A percentile compares a stretch with the other conserved stretches of the same genome.
phyloP scores from a whole-genome alignment of 1,284 basidiomycete species.

The Moesziomyces parantarcticus region DNA sequence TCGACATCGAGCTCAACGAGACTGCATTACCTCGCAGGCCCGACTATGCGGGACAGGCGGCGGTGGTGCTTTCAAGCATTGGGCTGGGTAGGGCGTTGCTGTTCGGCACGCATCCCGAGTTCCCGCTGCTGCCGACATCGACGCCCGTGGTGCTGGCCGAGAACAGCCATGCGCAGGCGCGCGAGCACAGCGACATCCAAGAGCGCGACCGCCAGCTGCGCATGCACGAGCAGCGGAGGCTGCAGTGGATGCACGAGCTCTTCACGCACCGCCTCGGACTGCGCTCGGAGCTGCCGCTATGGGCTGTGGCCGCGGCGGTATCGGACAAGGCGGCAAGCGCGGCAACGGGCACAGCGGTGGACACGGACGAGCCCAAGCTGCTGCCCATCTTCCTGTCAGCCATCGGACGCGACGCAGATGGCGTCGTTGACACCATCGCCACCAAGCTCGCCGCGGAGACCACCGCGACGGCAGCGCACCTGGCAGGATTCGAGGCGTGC shows the following conservation, averaged over 20 bases:
- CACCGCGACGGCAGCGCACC: slow-evolving; percentile 3
- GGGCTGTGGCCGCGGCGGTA: slow-evolving; percentile 8
- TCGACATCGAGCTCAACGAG: slow-evolving; percentile 34
- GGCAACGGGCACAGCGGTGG: slow-evolving; percentile 15
- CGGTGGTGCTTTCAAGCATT: slow-evolving; percentile 72
- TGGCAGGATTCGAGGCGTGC: slow-evolving; percentile 13
- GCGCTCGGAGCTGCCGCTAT: slow-evolving; percentile 38
- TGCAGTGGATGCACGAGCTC: slow-evolving; percentile 37
- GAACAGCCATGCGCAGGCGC: slow-evolving; percentile 10
- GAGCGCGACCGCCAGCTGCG: slow-evolving; percentile 22
- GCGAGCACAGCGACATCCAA: slow-evolving; percentile 15
- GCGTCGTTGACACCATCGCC: slow-evolving; percentile 4
- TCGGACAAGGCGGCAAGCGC: not conserved
- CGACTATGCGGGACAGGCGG: slow-evolving; percentile 67
- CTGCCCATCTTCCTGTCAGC: slow-evolving; percentile 36
- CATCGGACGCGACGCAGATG: slow-evolving; percentile 6
- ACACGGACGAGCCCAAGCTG: slow-evolving; percentile 34
- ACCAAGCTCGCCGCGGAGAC: slow-evolving; percentile 20
- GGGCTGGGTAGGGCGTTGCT: slow-evolving; percentile 74
- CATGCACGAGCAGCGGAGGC: slow-evolving; percentile 28
- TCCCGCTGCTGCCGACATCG: slow-evolving; percentile 69
- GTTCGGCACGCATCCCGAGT: slow-evolving; percentile 77
- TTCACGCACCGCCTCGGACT: slow-evolving; percentile 25
- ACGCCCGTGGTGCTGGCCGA: slow-evolving; percentile 38
- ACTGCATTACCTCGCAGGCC: not conserved